Percentiles rank a stretch among this genome's conserved stretches.
Evolutionary conservation across 202 grass and related monocot species (phyloP).

Genomic region (Bolboschoenoplectus hybrid): DNA sequence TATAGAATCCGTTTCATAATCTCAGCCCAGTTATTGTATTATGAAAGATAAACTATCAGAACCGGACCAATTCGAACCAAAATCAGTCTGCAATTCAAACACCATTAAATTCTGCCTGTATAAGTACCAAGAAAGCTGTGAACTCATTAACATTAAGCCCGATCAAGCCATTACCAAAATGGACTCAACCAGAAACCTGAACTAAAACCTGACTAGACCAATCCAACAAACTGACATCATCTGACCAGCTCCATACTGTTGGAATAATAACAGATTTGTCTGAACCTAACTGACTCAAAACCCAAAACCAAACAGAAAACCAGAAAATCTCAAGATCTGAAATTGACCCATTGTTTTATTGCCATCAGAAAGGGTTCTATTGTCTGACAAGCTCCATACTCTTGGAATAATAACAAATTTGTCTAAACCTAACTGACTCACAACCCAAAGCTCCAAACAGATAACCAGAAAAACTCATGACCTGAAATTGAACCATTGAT

Average conservation of each 20-base stretch:
- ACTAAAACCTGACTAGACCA: not conserved
- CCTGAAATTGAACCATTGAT: not conserved
- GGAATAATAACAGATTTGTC: not conserved
- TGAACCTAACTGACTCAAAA: not conserved
- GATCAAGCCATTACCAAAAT: not conserved
- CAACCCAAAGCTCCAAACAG: not conserved
- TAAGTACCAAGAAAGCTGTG: not conserved
- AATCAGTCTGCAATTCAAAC: not conserved
- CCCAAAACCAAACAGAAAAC: not conserved
- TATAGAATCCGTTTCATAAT: too few species aligned
- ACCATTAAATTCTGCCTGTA: not conserved
- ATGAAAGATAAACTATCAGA: conserved; percentile 25
- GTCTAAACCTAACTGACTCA: not conserved
- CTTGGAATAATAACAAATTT: not conserved
- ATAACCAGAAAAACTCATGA: not conserved
- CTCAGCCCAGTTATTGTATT: not conserved
- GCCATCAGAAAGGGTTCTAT: not conserved
- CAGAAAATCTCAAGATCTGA: not conserved
- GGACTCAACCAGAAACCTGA: not conserved
- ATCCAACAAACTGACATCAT: not conserved
- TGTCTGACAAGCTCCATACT: not conserved
- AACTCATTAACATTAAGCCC: not conserved
- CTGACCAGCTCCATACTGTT: not conserved
- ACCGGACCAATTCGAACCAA: not conserved
- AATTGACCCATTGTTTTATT: not conserved